Evolutionary conservation across 768 basidiomycete genomes (phyloP), one percentile per base, ranked within the genome.

Genomic region (Suillus paluster): DNA sequence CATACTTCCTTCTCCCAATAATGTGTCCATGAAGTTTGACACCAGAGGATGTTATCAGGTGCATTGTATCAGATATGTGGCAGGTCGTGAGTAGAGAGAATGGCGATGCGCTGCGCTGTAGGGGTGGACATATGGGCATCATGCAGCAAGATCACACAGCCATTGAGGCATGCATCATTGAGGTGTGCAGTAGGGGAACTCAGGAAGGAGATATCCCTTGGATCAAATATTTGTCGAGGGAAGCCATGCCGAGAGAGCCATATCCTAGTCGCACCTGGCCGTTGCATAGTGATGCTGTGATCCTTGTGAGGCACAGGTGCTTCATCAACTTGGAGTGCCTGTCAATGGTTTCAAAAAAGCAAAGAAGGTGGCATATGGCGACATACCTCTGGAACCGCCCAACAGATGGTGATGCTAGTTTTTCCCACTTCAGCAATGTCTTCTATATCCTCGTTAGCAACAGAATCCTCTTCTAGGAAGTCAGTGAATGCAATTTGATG

Each of bases 1-100:
- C 78, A 80, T 0, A 69, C 15, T 6, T 61, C 38, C 48, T 71
- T 73, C 0, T 21, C 14, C 77, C 76, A 78, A 50, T 70, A 80
- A 17, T 53, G 25, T 0, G 65, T 65, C 4, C 38, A 52, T 0
- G 27, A 17, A 0, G 61, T 59, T 1, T 54, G 33, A 1, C 60
- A 36, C 76, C 75, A 78, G 0, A 79, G 12, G 0, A 70, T 60
- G 0, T 33, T 17, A 25, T 64, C 56, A 21, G 49, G 6, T n/a
- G 53, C 30, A 25, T 53, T 59, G 41, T 59, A 52, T 14, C 39
- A 17, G 19, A 36, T 46, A 38, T 34, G 38, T 8, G 54, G 36
- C 15, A 66, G 60, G 27, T 60, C 53, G 23, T 60, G 54, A 12
- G 55, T 60, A 3, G 63, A 64, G 25, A 66, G 53, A 19, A 65